Evolutionary conservation across 169 alveolate genomes (phyloP).

Genomic region (Plasmodium gonderi): DNA sequence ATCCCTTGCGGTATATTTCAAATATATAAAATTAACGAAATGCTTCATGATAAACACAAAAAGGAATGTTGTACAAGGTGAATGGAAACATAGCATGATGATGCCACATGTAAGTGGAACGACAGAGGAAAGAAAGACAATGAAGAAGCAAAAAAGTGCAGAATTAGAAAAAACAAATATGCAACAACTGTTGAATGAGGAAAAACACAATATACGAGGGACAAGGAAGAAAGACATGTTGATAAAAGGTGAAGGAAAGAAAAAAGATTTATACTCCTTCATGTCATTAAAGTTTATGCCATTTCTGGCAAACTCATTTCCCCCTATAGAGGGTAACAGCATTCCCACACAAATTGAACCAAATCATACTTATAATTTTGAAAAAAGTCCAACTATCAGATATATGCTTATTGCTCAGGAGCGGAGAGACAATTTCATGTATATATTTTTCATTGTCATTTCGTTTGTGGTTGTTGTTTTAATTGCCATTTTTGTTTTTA

Average conservation of each 20-base stretch:
- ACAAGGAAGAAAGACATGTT: background rate
- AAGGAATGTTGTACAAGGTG: background rate
- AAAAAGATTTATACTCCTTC: constrained; percentile 16
- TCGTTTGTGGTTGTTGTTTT: constrained; percentile 37
- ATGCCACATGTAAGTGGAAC: background rate
- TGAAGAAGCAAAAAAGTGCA: background rate
- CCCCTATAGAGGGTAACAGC: background rate
- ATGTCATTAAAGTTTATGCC: constrained; percentile 21
- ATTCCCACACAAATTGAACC: background rate
- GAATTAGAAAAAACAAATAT: background rate
- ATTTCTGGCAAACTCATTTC: constrained; percentile 6
- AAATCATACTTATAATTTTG: constrained; percentile 19
- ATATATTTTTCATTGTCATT: constrained; percentile 14
- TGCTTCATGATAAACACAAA: background rate
- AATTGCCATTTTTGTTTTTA: constrained; percentile 41
- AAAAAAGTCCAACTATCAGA: constrained; percentile 43
- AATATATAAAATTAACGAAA: background rate
- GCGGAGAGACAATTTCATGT: constrained; percentile 18
- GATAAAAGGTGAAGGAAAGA: background rate
- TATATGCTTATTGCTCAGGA: constrained; percentile 35
- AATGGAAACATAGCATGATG: background rate
- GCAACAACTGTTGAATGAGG: background rate
- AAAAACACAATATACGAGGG: background rate
- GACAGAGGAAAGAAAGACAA: background rate
- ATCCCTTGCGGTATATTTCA: background rate